phyloP scores from a whole-genome alignment of 768 basidiomycete species.

The Fomitopsis serialis region DNA sequence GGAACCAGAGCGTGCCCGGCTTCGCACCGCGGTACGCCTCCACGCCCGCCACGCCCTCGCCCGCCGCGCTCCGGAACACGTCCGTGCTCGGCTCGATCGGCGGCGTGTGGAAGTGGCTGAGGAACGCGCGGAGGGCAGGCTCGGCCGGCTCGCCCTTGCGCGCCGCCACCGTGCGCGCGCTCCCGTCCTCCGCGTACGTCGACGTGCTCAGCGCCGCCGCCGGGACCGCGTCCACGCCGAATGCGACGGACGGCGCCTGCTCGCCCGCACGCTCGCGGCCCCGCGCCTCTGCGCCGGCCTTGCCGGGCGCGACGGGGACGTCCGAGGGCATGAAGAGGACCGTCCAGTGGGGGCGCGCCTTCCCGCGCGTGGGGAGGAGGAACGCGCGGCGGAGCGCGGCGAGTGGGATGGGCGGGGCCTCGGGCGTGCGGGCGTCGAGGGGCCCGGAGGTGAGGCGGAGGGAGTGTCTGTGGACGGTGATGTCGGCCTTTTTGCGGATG shows the following conservation, averaged over 20 bases:
- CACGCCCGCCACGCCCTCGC: constrained; percentile 41
- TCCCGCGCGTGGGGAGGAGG: constrained; percentile 70
- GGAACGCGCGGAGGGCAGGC: constrained; percentile 44
- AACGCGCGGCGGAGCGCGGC: constrained; percentile 54
- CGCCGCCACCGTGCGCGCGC: constrained; percentile 22
- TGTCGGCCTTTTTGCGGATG: constrained; percentile 70
- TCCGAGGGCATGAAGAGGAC: constrained; percentile 59
- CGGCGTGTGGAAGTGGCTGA: constrained; percentile 41
- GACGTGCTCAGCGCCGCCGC: constrained; percentile 17
- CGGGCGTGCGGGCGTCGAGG: constrained; percentile 41
- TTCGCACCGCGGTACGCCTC: constrained; percentile 73
- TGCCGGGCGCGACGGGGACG: constrained; percentile 32
- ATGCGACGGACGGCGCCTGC: constrained; percentile 46
- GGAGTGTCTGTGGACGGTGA: constrained; percentile 46
- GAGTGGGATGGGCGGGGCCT: constrained; percentile 43
- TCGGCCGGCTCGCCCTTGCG: constrained; percentile 49
- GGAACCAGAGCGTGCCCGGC: constrained; percentile 67
- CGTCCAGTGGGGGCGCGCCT: constrained; percentile 68
- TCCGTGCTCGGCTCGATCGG: constrained; percentile 42
- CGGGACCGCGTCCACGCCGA: constrained; percentile 61
- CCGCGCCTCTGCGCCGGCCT: constrained; percentile 15
- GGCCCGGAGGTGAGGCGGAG: constrained; percentile 43
- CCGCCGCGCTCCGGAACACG: constrained; percentile 53
- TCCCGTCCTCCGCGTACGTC: constrained; percentile 27
- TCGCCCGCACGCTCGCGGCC: constrained; percentile 8